Evolutionary conservation across 192 early-diverging fungal genomes (phyloP).

Genomic region (Backusella westeae): DNA sequence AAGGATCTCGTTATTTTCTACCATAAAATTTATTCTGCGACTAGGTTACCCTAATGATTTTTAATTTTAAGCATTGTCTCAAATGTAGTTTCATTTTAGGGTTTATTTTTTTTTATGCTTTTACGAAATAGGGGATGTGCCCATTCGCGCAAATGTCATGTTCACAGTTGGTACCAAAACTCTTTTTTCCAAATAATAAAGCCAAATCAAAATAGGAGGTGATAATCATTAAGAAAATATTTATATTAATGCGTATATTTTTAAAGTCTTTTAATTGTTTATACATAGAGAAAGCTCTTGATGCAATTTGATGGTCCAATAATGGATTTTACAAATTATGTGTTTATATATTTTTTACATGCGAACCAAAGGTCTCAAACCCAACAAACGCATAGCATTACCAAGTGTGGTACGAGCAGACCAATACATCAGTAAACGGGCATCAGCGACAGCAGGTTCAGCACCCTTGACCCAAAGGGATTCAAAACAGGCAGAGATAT

Average conservation of each 20-base stretch:
- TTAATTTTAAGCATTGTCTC: not conserved
- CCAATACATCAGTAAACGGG: slow-evolving; percentile 86
- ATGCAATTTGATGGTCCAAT: not conserved
- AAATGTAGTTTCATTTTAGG: not conserved
- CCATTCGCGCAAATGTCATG: too few relatives aligned
- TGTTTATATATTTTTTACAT: slow-evolving; percentile 66
- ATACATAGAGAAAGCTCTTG: not conserved
- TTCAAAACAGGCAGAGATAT: slow-evolving; percentile 78
- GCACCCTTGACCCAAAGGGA: slow-evolving; percentile 73
- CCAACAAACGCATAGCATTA: slow-evolving; percentile 82
- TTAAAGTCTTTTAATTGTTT: not conserved
- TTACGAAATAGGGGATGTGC: not conserved
- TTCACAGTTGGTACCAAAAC: too few relatives aligned
- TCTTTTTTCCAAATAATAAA: not conserved
- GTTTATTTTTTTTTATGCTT: not conserved
- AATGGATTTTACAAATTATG: slow-evolving; percentile 3
- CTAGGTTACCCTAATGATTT: too few relatives aligned
- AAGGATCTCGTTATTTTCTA: not conserved
- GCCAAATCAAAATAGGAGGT: not conserved
- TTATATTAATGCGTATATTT: slow-evolving; percentile 4
- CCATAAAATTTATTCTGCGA: too few relatives aligned
- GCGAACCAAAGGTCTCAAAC: slow-evolving; percentile 80
- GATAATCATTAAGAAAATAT: not conserved
- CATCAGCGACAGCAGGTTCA: slow-evolving; percentile 73
- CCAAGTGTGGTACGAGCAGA: slow-evolving; percentile 80